Base-by-base conservation (phyloP, 345 rosid genomes). In the Jatropha curcas region DNA sequence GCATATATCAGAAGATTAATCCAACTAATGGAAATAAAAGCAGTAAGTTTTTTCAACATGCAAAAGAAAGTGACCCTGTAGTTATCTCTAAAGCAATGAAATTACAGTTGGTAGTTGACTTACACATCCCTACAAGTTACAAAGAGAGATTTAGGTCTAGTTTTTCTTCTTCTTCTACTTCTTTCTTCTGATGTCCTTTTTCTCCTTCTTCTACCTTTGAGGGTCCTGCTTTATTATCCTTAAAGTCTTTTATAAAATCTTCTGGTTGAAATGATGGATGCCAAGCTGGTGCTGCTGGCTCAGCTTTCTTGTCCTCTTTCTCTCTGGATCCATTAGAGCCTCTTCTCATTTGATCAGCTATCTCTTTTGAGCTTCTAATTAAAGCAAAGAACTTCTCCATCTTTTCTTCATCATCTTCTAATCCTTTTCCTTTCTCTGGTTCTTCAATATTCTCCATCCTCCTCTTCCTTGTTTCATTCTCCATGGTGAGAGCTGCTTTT, bases 381-480 rank as follows among this genome's bases (percentile, higher is more conserved):
- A 90, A 68, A 19, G 88, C 86, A 50, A 79, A 88, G 81, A 90
- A 78, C 84, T 79, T 82, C 78, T 85, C 85, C 76, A 90, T 81
- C 79, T 84, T 79, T 79, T 80, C 79, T 25, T 86, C 84, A 45
- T 85, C 85, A 0, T 72, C 79, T 3, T 82, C 84, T n/a, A n/a
- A 1, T 66, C 79, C 7, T 67, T 34, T 7, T 55, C 43, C 10
- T 16, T 22, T 35, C 24, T 58, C 19, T 16, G 30, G n/a, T 3
- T 48, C 67, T 7, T 65, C 35, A 19, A 34, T 24, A 4, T 20
- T 51, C 48, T 70, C 87, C 77, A 79, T 74, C 80, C 80, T 86
- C 79, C 77, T 82, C 82, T 81, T 81, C 84, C 64, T 84, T 24
- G 75, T 35, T 31, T 62, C 84, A 61, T 78, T 67, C 30, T 82